Conservation (phyloP, 352 stramenopile genomes). For the Pythium dissotocum region DNA sequence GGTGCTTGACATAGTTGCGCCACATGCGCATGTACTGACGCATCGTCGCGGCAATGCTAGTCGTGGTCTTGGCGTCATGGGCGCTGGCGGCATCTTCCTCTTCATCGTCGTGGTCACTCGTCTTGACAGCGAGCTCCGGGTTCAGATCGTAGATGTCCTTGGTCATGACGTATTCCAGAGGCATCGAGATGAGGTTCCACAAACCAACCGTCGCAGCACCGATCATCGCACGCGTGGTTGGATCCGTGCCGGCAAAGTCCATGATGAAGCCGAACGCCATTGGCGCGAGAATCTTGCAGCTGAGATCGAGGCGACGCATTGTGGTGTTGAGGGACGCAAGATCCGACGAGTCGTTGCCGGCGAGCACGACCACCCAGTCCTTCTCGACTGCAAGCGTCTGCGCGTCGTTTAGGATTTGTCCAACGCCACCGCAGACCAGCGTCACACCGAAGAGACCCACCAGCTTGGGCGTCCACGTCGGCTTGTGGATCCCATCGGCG, state of each 20-base stretch:
- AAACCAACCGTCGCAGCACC: slow-evolving; percentile 62
- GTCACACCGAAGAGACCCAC: slow-evolving; percentile 47
- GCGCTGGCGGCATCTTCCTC: slow-evolving; percentile 21
- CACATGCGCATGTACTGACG: slow-evolving; percentile 24
- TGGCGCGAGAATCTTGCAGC: slow-evolving; percentile 74
- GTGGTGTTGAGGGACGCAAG: slow-evolving; percentile 73
- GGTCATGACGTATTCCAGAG: slow-evolving; percentile 77
- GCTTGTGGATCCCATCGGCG: slow-evolving; percentile 53
- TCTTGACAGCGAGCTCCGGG: slow-evolving; percentile 42
- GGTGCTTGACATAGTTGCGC: slow-evolving; percentile 21
- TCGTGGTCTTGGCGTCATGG: not conserved
- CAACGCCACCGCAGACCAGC: slow-evolving; percentile 64
- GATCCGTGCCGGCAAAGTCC: slow-evolving; percentile 66
- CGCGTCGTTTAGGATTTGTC: slow-evolving; percentile 75
- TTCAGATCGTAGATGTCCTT: slow-evolving; percentile 65
- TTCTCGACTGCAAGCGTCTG: slow-evolving; percentile 80
- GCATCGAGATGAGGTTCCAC: slow-evolving; percentile 81
- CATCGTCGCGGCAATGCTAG: not conserved
- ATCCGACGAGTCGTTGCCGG: slow-evolving; percentile 40
- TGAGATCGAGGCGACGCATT: slow-evolving; percentile 82
- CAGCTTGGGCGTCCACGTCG: slow-evolving; percentile 53
- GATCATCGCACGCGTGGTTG: slow-evolving; percentile 62
- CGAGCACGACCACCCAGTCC: slow-evolving; percentile 88
- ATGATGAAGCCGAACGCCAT: slow-evolving; percentile 81
- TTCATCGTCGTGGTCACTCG: slow-evolving; percentile 12